Percentiles rank a stretch among this genome's conserved stretches.
These are phyloP conservation scores for Lablab purpureus DNA, from an alignment of 306 rosid genomes.

Conservation along the genomic window DNA sequence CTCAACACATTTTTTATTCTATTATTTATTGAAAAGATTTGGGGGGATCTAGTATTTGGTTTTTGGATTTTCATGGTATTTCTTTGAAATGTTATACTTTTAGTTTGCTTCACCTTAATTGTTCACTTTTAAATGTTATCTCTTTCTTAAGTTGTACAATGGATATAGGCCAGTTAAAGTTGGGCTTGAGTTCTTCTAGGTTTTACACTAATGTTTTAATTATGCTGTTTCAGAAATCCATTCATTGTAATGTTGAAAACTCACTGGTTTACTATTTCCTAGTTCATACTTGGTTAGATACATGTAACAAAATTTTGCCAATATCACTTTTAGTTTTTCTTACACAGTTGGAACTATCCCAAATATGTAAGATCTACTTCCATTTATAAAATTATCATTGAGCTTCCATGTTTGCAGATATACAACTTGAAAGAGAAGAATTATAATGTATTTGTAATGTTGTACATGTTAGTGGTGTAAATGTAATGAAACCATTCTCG, in stretches of 20 bases:
- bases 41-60: not conserved
- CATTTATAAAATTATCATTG: not conserved
- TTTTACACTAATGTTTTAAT: conserved; percentile 19
- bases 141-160: conserved; percentile 18
- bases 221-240: not conserved
- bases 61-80: conserved; percentile 26
- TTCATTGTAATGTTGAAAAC: not conserved
- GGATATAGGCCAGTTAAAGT: conserved; percentile 17
- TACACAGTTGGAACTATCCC: not conserved
- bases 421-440: conserved; percentile 5
- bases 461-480: not conserved
- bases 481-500: not conserved
- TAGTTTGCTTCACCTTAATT: conserved; percentile 29
- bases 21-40: conserved; percentile 1
- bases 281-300: not conserved
- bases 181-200: conserved; percentile 16
- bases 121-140: conserved; percentile 22
- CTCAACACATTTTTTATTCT: conserved; percentile 12
- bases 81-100: conserved; percentile 14
- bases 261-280: conserved; percentile 5
- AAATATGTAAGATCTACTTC: conserved; percentile 28
- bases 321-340: not conserved
- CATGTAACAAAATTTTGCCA: conserved; percentile 16
- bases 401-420: conserved; percentile 7
- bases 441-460: conserved; percentile 6